phyloP scores from a whole-genome alignment of 768 basidiomycete genomes.

The Lentinula edodes region DNA sequence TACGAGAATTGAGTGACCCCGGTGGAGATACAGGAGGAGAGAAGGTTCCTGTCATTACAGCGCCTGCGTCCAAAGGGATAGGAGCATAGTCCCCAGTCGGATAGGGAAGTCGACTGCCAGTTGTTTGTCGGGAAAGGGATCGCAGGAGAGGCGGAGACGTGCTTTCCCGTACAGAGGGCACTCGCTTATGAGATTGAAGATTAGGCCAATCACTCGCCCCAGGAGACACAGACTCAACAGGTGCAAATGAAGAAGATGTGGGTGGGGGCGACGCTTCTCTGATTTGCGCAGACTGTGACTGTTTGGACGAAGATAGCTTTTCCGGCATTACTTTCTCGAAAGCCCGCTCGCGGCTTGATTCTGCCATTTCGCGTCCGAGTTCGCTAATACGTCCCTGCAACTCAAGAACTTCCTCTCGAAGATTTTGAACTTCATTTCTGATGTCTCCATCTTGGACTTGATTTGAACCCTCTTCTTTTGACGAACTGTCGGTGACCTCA shows the following conservation, averaged over 20 bases:
- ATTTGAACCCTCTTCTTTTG: background rate
- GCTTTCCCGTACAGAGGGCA: constrained; percentile 2
- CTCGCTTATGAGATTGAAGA: background rate
- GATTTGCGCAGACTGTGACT: background rate
- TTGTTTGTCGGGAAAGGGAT: constrained; percentile 3
- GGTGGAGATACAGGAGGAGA: constrained; percentile 2
- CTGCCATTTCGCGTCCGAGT: constrained; percentile 74
- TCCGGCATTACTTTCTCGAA: background rate
- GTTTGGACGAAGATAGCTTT: background rate
- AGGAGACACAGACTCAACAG: background rate
- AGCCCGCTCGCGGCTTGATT: background rate
- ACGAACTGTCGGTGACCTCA: constrained; percentile 8
- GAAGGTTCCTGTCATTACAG: background rate
- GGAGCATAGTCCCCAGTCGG: constrained; percentile 77
- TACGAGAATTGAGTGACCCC: constrained; percentile 9
- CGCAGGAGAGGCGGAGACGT: constrained; percentile 5
- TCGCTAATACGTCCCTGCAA: constrained; percentile 70
- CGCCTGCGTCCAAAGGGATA: constrained; percentile 24
- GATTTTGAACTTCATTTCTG: constrained; percentile 30
- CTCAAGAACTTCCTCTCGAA: constrained; percentile 67
- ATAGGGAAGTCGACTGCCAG: constrained; percentile 61
- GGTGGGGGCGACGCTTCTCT: background rate
- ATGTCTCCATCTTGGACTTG: background rate
- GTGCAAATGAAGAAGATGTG: background rate
- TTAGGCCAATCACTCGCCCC: background rate